phyloP scores from a whole-genome alignment of 75 land plant genomes.

The Cunninghamia lanceolata region DNA sequence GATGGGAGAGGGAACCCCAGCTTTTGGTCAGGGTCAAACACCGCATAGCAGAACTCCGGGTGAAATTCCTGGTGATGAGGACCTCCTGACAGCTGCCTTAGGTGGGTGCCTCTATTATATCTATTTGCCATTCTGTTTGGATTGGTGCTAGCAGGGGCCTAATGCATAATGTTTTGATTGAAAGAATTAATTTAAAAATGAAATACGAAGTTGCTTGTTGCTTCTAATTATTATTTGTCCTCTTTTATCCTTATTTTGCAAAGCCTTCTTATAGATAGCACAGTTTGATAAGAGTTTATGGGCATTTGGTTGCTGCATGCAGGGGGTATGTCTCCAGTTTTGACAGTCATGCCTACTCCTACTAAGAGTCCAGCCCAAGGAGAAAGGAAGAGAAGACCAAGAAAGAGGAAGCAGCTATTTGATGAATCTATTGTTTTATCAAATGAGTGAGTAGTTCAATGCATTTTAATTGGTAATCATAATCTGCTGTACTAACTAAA shows the following conservation, averaged over 20 bases:
- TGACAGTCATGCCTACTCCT: conserved; percentile 35
- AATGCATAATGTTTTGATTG: not conserved
- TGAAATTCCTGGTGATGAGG: conserved; percentile 12
- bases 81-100: conserved; percentile 2
- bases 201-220: not conserved
- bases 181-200: not conserved
- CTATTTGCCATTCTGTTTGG: not conserved
- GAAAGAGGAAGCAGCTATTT: conserved; percentile 32
- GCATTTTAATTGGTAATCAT: not conserved
- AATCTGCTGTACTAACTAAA: not conserved
- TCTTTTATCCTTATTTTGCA: not conserved
- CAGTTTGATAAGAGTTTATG: not conserved
- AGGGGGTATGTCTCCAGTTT: conserved; percentile 40
- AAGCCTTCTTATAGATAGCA: not conserved
- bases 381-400: conserved; percentile 17
- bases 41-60: not conserved
- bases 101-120: conserved; percentile 3
- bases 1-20: conserved; percentile 1
- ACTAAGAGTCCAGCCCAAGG: conserved; percentile 24
- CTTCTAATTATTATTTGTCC: not conserved
- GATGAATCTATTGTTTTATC: conserved; percentile 26
- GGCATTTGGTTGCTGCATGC: not conserved
- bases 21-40: conserved; percentile 7
- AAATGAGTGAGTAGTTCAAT: conserved; percentile 30
- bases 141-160: not conserved